Percentiles rank a stretch among this genome's conserved stretches.
Evolutionary conservation across 2,329 filamentous ascomycete genomes (phyloP).

Genomic region (Paracamarosporium sp.): DNA sequence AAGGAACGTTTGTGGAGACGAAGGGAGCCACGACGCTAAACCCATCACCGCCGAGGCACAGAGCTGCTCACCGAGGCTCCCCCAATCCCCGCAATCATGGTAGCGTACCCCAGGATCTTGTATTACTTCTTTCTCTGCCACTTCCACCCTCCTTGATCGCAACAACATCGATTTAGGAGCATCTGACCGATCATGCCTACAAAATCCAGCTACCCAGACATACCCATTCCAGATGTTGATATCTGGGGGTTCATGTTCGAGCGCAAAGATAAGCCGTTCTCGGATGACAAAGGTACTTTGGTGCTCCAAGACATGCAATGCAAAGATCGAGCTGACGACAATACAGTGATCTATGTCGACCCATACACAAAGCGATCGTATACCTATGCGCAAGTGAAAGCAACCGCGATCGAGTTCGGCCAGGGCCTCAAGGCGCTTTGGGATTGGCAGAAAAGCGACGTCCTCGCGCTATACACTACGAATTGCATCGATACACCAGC

Average conservation of each 20-base stretch:
- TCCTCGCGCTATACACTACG: slow-evolving; percentile 81
- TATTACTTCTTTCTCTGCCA: not conserved
- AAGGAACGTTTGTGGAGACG: not conserved
- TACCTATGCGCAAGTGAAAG: slow-evolving; percentile 72
- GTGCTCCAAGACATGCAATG: not conserved
- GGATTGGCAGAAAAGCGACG: slow-evolving; percentile 83
- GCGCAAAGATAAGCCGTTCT: slow-evolving; percentile 67
- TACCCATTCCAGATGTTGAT: slow-evolving; percentile 77
- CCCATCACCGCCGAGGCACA: slow-evolving; percentile 8
- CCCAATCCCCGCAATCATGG: slow-evolving; percentile 3
- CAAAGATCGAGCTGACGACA: slow-evolving; percentile 12
- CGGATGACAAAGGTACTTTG: slow-evolving; percentile 73
- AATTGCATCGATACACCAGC: slow-evolving; percentile 85
- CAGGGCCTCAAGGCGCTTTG: slow-evolving; percentile 76
- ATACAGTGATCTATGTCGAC: slow-evolving; percentile 77
- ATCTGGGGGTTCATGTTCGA: slow-evolving; percentile 83
- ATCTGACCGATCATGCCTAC: slow-evolving; percentile 66
- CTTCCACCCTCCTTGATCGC: not conserved
- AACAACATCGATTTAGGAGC: not conserved
- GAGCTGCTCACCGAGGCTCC: slow-evolving; percentile 3
- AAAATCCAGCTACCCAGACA: slow-evolving; percentile 67
- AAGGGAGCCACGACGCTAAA: not conserved
- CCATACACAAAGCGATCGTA: slow-evolving; percentile 72
- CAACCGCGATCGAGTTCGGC: slow-evolving; percentile 76
- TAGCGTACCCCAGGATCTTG: not conserved